Conservation (phyloP, 805 yeast genomes). For the Candida cerambycidarum region DNA sequence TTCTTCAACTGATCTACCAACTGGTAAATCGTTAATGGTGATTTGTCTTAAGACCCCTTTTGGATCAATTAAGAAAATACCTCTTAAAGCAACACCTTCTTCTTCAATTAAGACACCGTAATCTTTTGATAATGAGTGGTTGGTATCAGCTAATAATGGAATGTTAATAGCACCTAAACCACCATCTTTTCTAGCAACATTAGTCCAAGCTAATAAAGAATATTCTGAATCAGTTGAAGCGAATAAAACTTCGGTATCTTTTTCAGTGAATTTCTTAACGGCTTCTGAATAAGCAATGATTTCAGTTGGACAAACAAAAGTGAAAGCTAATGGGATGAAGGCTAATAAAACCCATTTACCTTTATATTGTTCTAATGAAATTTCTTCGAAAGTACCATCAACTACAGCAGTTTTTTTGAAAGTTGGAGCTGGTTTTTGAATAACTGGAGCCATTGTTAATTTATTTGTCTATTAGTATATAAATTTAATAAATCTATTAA, state of each 20-base stretch:
- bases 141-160: slow-evolving; percentile 95
- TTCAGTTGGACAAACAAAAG: slow-evolving; percentile 99
- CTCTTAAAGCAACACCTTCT: slow-evolving; percentile 96
- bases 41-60: slow-evolving; percentile 91
- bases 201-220: slow-evolving; percentile 97
- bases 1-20: slow-evolving; percentile 98
- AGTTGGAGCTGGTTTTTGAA: slow-evolving; percentile 94
- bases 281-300: slow-evolving; percentile 98
- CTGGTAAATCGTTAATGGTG: slow-evolving; percentile 98
- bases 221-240: slow-evolving; percentile 99
- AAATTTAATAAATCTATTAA: slow-evolving; percentile 3
- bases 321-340: slow-evolving; percentile 98
- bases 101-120: slow-evolving; percentile 98
- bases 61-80: slow-evolving; percentile 97
- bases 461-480: slow-evolving; percentile 2
- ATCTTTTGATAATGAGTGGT: slow-evolving; percentile 91
- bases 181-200: slow-evolving; percentile 94
- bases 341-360: slow-evolving; percentile 98
- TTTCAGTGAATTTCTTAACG: slow-evolving; percentile 80
- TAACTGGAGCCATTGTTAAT: slow-evolving; percentile 72
- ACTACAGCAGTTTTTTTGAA: slow-evolving; percentile 97
- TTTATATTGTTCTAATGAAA: slow-evolving; percentile 90
- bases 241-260: slow-evolving; percentile 85
- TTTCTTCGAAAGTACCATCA: slow-evolving; percentile 94
- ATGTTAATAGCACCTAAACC: slow-evolving; percentile 95